These are phyloP conservation scores for Malassezia cuniculi DNA, from an alignment of 1,284 basidiomycete genomes.

Conservation along the genomic window DNA sequence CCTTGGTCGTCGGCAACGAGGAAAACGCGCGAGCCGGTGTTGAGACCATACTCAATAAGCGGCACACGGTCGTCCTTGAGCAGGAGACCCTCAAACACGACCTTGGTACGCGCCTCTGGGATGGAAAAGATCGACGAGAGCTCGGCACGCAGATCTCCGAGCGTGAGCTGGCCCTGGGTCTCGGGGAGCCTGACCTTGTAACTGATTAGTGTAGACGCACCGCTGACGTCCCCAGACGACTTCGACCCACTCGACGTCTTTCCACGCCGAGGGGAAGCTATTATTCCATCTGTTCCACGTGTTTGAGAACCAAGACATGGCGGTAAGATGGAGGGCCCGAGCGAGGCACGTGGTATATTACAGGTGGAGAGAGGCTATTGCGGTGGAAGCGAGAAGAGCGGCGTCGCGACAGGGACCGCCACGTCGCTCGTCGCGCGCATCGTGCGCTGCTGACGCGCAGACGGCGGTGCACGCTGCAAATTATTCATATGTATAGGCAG, in stretches of 20 bases:
- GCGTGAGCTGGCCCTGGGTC: conserved; percentile 17
- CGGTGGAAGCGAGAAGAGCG: conserved; percentile 10
- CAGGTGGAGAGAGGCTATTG: conserved; percentile 2
- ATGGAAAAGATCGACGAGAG: conserved; percentile 29
- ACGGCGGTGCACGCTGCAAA: too few relatives aligned
- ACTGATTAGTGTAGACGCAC: conserved; percentile 17
- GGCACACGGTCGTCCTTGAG: conserved; percentile 33
- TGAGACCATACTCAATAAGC: conserved; percentile 27
- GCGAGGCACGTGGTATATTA: conserved; percentile 2
- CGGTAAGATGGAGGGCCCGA: too few relatives aligned
- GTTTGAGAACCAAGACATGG: conserved; percentile 44
- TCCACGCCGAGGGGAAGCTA: neutral
- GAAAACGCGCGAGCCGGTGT: conserved; percentile 28
- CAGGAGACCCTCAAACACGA: conserved; percentile 31
- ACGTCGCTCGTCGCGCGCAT: conserved; percentile 1
- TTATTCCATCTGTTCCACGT: conserved; percentile 33
- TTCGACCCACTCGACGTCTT: conserved; percentile 19
- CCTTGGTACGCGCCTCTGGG: conserved; percentile 26
- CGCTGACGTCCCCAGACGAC: conserved; percentile 34
- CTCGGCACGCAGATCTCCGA: conserved; percentile 31
- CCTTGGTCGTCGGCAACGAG: conserved; percentile 25
- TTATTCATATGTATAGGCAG: conserved; percentile 8
- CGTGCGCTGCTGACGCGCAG: neutral
- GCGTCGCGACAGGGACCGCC: conserved; percentile 4
- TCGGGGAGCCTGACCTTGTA: conserved; percentile 23